Base-by-base conservation (phyloP, 139 green algal genomes). In the Pseudopediastrum boryanum region DNA sequence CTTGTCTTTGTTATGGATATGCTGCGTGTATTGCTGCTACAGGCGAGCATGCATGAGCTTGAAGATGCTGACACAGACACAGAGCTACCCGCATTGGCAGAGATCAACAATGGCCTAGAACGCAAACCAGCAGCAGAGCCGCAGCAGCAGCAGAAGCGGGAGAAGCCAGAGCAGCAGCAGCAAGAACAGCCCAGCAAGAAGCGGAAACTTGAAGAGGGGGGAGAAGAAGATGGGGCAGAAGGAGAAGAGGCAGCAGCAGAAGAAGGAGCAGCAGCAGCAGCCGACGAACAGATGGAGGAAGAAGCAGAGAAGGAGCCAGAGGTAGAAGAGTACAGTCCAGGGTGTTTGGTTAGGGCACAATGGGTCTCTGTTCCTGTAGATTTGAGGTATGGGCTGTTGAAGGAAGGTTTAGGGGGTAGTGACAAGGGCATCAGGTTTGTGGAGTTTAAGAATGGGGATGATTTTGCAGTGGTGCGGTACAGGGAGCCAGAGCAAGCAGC, bases 21-120 rank as follows among this genome's bases (percentile, higher is more conserved):
- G 23, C 64, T 43, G 41, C 29, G 44, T 4, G 29, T 13, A 10
- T 29, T 25, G 27, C 44, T 81, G 19, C 74, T 64, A 0, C 75
- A 83, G 59, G 39, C 36, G 5, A 62, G n/a, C n/a, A n/a, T n/a
- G n/a, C n/a, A n/a, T n/a, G n/a, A 76, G 48, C 69, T 83, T 35
- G 75, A 85, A 43, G 77, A 68, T 64, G 50, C 52, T 46, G 77
- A 65, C 52, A 50, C 52, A 13, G 66, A 70, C 16, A 56, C 31
- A 12, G 68, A 79, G 54, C 48, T 72, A 29, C 48, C 36, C 2
- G 41, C 43, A 16, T n/a, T 78, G 0, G 29, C 52, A n/a, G 59
- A 44, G 25, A 78, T 84, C 33, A 83, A 85, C 29, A 51, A 42
- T 44, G 25, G 43, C 9, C 38, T 72, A 1, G 63, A 66, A n/a